A percentile compares a stretch with the other conserved stretches of the same genome.
Evolutionary conservation across 345 rosid species (phyloP).

Genomic region (Ceriops zippeliana): DNA sequence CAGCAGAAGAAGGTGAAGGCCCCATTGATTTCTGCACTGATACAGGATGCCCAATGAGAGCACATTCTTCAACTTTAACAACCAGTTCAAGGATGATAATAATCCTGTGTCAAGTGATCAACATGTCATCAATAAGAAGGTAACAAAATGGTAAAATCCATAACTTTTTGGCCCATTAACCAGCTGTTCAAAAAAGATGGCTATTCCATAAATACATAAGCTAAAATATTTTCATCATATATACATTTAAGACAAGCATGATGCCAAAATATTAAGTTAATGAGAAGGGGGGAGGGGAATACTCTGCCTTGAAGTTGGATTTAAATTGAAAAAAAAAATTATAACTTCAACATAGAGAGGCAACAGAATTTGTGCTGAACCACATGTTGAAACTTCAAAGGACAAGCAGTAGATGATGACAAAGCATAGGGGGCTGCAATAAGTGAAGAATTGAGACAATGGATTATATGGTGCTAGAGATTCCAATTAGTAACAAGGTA

Average conservation of each 20-base stretch:
- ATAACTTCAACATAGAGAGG: no score
- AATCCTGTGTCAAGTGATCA: slow-evolving; percentile 45
- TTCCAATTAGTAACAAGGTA: no score
- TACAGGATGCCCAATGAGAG: slow-evolving; percentile 52
- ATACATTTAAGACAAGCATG: neutral
- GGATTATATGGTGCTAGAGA: no score
- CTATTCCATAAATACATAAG: neutral
- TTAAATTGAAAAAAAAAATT: no score
- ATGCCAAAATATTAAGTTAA: no score
- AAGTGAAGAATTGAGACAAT: no score
- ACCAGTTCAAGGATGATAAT: slow-evolving; percentile 60
- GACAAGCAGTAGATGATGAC: no score
- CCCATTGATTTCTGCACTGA: slow-evolving; percentile 27
- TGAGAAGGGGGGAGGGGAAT: no score
- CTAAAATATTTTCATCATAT: neutral
- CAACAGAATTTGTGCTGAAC: no score
- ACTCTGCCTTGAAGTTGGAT: no score
- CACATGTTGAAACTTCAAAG: no score
- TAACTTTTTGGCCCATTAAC: neutral
- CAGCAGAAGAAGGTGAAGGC: slow-evolving; percentile 27
- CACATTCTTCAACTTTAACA: slow-evolving; percentile 39
- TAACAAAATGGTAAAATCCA: slow-evolving; percentile 1
- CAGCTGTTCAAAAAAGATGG: neutral
- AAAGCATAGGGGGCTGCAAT: no score
- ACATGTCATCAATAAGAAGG: slow-evolving; percentile 7